Percentiles rank a stretch among this genome's conserved stretches.
Conservation (phyloP, 352 stramenopile species). For the Globisporangium takayamanum region DNA sequence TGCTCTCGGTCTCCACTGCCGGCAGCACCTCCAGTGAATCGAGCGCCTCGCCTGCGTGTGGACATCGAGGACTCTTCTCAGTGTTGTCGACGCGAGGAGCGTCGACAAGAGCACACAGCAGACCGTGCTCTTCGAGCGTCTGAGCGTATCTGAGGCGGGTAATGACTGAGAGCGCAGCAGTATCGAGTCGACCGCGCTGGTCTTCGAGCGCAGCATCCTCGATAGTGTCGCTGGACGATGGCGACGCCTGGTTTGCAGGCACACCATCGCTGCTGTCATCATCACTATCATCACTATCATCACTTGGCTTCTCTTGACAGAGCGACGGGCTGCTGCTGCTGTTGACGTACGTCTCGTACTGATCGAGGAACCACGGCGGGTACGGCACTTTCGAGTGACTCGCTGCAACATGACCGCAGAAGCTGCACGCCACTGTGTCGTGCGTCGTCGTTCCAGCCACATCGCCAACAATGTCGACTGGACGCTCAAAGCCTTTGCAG, state of each 20-base stretch:
- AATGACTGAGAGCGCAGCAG: conserved; percentile 9
- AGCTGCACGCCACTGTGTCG: conserved; percentile 43
- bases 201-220: conserved; percentile 15
- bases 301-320: no score
- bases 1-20: background rate
- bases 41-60: background rate
- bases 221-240: conserved; percentile 1
- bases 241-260: background rate
- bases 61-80: background rate
- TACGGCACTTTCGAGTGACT: conserved; percentile 33
- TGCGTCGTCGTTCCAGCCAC: conserved; percentile 23
- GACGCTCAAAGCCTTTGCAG: conserved; percentile 51
- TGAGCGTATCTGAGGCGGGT: conserved; percentile 2
- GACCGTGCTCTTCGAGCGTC: conserved; percentile 1
- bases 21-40: background rate
- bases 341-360: conserved; percentile 53
- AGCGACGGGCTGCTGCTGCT: background rate
- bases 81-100: background rate
- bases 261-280: background rate
- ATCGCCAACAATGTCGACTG: no score
- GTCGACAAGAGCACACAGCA: background rate
- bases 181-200: conserved; percentile 12
- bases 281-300: conserved; percentile 1
- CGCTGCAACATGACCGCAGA: conserved; percentile 34
- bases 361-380: conserved; percentile 63